Conservation (phyloP, 257 asterid genomes). For the Primulina huaijiensis region DNA sequence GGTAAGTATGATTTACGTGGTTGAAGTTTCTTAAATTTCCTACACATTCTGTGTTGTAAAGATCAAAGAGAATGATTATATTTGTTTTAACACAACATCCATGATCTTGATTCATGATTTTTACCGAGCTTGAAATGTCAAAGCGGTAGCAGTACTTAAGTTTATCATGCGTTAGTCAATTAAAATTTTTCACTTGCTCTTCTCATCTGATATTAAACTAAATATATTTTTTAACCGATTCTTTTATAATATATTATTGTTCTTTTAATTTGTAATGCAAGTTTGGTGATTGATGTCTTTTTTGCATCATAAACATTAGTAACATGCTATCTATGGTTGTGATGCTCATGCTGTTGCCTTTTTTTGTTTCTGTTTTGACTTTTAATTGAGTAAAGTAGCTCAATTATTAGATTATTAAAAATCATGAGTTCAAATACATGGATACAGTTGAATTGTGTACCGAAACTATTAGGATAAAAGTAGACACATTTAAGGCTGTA, state of each 20-base stretch:
- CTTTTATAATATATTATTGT: too few relatives aligned
- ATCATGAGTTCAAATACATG: too few relatives aligned
- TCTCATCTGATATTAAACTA: background rate
- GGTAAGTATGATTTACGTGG: slow-evolving; percentile 58
- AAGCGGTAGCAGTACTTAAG: background rate
- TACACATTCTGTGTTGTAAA: background rate
- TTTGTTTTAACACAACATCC: background rate
- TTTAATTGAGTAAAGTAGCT: too few relatives aligned
- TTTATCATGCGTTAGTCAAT: background rate
- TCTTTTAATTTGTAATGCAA: too few relatives aligned
- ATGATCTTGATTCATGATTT: background rate
- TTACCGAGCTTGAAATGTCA: background rate
- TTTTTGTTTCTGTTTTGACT: too few relatives aligned
- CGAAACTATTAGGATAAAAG: background rate
- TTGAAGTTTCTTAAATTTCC: background rate
- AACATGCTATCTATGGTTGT: too few relatives aligned
- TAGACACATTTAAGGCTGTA: background rate
- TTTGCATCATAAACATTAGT: too few relatives aligned
- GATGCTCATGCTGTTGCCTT: too few relatives aligned
- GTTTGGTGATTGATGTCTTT: too few relatives aligned
- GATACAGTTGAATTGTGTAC: too few relatives aligned
- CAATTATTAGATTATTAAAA: too few relatives aligned
- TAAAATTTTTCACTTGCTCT: background rate
- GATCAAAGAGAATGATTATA: background rate
- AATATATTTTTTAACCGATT: too few relatives aligned